A percentile compares a stretch with the other conserved stretches of the same genome.
These are phyloP conservation scores for Raphanus raphanistrum DNA, from an alignment of 345 rosid species.

Conservation along the genomic window DNA sequence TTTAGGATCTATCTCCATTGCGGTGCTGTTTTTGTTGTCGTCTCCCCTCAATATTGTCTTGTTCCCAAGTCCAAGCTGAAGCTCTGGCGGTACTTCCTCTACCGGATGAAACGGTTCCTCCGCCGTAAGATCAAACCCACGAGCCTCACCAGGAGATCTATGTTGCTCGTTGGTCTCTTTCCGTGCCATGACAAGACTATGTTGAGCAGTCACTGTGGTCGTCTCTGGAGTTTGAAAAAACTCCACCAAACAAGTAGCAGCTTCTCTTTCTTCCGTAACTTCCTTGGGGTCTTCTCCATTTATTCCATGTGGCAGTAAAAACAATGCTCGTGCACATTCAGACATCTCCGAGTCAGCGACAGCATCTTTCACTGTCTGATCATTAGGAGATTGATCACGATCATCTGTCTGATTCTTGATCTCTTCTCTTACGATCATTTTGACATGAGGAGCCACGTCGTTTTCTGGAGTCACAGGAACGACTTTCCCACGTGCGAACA, in stretches of 20 bases:
- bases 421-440: conserved; percentile 51
- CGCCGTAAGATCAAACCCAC: conserved; percentile 34
- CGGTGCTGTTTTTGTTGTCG: neutral
- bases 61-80: conserved; percentile 38
- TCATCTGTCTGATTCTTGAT: conserved; percentile 38
- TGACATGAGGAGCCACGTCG: conserved; percentile 68
- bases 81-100: conserved; percentile 35
- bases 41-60: conserved; percentile 27
- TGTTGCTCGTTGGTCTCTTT: conserved; percentile 26
- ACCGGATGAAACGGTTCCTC: conserved; percentile 23
- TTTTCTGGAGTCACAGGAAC: conserved; percentile 52
- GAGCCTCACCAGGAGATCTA: conserved; percentile 23
- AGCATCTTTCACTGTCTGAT: conserved; percentile 34
- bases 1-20: conserved; percentile 1
- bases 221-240: conserved; percentile 31
- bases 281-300: conserved; percentile 28
- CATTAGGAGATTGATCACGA: conserved; percentile 3
- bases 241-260: conserved; percentile 29
- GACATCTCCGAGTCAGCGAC: conserved; percentile 10
- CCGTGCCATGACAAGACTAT: conserved; percentile 20
- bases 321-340: conserved; percentile 36
- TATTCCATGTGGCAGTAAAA: conserved; percentile 26
- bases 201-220: conserved; percentile 16
- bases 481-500: conserved; percentile 40
- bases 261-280: conserved; percentile 25